Conservation (phyloP, 257 asterid species). For the Striga asiatica region DNA sequence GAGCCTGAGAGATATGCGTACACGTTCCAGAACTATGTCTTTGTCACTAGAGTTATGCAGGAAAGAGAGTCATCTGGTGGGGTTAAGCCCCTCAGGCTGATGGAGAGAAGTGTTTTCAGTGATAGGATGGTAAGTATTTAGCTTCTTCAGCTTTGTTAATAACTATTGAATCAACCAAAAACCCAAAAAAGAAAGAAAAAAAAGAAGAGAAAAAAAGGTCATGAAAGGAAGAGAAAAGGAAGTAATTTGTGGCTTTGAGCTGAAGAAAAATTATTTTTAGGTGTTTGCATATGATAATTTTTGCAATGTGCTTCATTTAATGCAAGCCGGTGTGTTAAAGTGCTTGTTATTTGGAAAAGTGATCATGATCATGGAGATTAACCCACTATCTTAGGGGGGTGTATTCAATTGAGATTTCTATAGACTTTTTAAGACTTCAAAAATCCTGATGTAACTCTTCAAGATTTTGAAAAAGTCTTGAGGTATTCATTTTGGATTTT, state of each 20-base stretch:
- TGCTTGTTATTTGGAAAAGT: too few species aligned
- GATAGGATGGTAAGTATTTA: conserved; percentile 76
- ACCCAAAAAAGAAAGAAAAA: too few species aligned
- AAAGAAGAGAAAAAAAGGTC: neutral
- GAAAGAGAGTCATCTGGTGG: conserved; percentile 81
- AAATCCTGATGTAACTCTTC: too few species aligned
- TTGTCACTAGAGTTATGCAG: conserved; percentile 88
- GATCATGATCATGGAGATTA: too few species aligned
- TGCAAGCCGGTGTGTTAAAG: too few species aligned
- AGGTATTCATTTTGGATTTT: too few species aligned
- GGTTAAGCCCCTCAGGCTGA: conserved; percentile 76
- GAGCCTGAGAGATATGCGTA: conserved; percentile 94
- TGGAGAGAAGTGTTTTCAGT: conserved; percentile 97
- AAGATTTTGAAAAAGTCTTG: too few species aligned
- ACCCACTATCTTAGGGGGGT: too few species aligned
- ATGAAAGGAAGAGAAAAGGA: too few species aligned
- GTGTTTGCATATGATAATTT: neutral
- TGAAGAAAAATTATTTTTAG: neutral
- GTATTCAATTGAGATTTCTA: too few species aligned
- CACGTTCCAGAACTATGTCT: conserved; percentile 93
- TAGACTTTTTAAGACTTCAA: too few species aligned
- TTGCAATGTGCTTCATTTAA: neutral
- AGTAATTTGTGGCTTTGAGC: neutral
- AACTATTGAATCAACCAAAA: too few species aligned
- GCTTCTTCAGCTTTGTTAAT: neutral